Conservation (phyloP, 2,329 filamentous ascomycete species). For the Metarhizium robertsii region DNA sequence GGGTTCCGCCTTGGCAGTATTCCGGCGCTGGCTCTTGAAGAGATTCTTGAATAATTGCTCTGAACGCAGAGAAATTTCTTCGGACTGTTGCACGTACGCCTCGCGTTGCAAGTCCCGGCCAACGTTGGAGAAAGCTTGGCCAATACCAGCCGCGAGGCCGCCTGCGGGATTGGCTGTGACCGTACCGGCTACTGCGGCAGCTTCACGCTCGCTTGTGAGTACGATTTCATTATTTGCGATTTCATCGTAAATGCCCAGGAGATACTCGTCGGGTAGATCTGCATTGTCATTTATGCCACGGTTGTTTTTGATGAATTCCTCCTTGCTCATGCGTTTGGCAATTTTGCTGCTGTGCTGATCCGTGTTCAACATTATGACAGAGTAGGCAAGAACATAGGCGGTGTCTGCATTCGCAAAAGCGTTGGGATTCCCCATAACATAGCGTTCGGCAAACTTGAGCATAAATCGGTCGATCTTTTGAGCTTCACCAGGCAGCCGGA, state of each 20-base stretch:
- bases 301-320: conserved; percentile 99
- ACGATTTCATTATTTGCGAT: conserved; percentile 90
- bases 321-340: conserved; percentile 77
- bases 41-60: conserved; percentile 89
- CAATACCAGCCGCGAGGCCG: conserved; percentile 65
- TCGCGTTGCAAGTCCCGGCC: conserved; percentile 87
- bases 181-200: conserved; percentile 69
- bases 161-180: conserved; percentile 51
- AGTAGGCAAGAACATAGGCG: conserved; percentile 91
- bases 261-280: conserved; percentile 87
- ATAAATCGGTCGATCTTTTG: conserved; percentile 99
- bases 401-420: conserved; percentile 98
- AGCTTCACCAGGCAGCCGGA: conserved; percentile 88
- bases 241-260: conserved; percentile 83
- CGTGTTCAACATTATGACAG: conserved; percentile 92
- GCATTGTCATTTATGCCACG: conserved; percentile 95
- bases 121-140: conserved; percentile 83
- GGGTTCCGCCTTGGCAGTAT: conserved; percentile 57
- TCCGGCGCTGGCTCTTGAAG: conserved; percentile 79
- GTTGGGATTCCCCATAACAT: conserved; percentile 89
- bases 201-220: conserved; percentile 81
- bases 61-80: conserved; percentile 69
- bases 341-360: conserved; percentile 90
- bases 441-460: conserved; percentile 96
- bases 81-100: conserved; percentile 88